These are phyloP conservation scores for Coniella vitis DNA, from an alignment of 2,329 filamentous ascomycete species.

Conservation along the genomic window DNA sequence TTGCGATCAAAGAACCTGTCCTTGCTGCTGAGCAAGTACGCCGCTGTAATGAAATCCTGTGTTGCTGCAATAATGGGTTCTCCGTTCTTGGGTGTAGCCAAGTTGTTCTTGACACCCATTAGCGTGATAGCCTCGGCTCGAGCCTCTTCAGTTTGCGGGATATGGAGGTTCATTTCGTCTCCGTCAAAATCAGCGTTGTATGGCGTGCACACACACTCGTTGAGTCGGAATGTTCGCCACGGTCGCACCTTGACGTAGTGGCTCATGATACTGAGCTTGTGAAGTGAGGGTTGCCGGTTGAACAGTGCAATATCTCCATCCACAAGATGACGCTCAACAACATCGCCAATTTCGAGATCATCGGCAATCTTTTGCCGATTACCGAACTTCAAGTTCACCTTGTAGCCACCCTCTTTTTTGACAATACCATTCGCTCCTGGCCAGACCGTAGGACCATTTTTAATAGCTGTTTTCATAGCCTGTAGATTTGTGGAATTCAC, in stretches of 20 bases:
- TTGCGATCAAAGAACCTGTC: slow-evolving; percentile 87
- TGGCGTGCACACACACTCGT: slow-evolving; percentile 95
- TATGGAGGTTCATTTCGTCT: slow-evolving; percentile 98
- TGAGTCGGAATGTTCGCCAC: slow-evolving; percentile 92
- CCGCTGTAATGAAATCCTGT: slow-evolving; percentile 96
- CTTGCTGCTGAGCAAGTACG: slow-evolving; percentile 85
- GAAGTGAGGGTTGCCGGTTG: slow-evolving; percentile 93
- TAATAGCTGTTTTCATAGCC: slow-evolving; percentile 68
- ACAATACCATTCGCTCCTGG: slow-evolving; percentile 81
- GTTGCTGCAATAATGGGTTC: slow-evolving; percentile 98
- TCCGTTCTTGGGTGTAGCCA: slow-evolving; percentile 93
- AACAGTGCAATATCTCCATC: slow-evolving; percentile 95
- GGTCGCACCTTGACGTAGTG: slow-evolving; percentile 90
- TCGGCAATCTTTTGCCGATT: slow-evolving; percentile 66
- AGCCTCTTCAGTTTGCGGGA: slow-evolving; percentile 95
- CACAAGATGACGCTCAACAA: slow-evolving; percentile 90
- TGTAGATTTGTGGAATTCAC: slow-evolving; percentile 80
- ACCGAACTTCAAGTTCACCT: slow-evolving; percentile 69
- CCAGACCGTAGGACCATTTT: slow-evolving; percentile 70
- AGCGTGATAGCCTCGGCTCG: slow-evolving; percentile 89
- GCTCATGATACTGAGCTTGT: slow-evolving; percentile 97
- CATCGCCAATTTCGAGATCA: slow-evolving; percentile 71
- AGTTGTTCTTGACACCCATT: slow-evolving; percentile 97
- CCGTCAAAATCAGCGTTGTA: slow-evolving; percentile 99
- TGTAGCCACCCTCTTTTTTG: slow-evolving; percentile 60